phyloP scores from a whole-genome alignment of 345 rosid genomes.

The Gossypioides kirkii region DNA sequence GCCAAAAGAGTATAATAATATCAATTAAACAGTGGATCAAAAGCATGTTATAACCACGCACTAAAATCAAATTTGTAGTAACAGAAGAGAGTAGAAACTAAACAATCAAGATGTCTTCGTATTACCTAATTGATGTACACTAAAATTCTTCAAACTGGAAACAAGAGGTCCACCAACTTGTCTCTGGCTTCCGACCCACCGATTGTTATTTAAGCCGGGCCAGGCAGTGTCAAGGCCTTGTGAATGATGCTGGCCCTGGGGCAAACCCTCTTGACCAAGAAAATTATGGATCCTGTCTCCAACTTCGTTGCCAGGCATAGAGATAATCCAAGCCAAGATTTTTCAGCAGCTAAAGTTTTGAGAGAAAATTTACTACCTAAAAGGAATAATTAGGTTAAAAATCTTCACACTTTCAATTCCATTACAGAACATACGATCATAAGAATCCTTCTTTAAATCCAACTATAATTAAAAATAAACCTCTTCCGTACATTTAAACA shows the following conservation, averaged over 20 bases:
- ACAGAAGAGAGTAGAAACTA: conserved; percentile 2
- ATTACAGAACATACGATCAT: background rate
- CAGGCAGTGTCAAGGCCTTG: conserved; percentile 61
- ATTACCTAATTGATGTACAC: conserved; percentile 63
- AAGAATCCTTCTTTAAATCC: background rate
- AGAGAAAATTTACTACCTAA: conserved; percentile 22
- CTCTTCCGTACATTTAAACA: conserved; percentile 31
- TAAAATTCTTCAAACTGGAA: conserved; percentile 53
- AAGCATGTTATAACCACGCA: background rate
- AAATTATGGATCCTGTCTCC: conserved; percentile 93
- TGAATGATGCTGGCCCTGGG: conserved; percentile 63
- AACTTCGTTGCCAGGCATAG: conserved; percentile 96
- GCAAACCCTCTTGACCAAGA: conserved; percentile 67
- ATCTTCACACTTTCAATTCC: conserved; percentile 8
- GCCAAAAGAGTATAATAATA: conserved; percentile 27
- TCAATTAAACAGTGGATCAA: conserved; percentile 8
- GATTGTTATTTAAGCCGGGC: conserved; percentile 50
- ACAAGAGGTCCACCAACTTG: conserved; percentile 49
- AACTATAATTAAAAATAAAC: conserved; percentile 16
- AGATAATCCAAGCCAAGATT: conserved; percentile 38
- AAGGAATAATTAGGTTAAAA: conserved; percentile 19
- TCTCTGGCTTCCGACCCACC: conserved; percentile 57
- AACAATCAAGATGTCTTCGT: conserved; percentile 11
- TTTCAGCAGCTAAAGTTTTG: conserved; percentile 29
- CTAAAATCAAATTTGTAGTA: background rate